Evolutionary conservation across 2,329 filamentous ascomycete genomes (phyloP).

Genomic region (Moelleriella libera): DNA sequence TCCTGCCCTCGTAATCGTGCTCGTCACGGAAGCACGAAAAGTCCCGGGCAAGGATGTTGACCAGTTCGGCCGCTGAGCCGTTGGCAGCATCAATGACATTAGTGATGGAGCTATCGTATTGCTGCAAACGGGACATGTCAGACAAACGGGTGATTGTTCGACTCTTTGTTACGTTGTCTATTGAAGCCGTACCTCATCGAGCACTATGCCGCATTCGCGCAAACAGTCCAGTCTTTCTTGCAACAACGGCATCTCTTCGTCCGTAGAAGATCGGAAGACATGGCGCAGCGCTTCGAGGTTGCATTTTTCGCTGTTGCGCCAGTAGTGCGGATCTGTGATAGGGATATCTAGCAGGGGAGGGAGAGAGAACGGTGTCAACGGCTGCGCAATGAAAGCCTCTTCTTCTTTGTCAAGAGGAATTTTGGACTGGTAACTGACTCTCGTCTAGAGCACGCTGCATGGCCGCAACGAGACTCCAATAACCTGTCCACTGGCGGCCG

Average conservation of each 20-base stretch:
- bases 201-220: constrained; percentile 66
- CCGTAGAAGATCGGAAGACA: constrained; percentile 76
- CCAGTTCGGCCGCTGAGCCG: constrained; percentile 67
- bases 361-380: no score
- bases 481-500: constrained; percentile 77
- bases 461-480: constrained; percentile 84
- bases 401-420: background rate
- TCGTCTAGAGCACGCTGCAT: constrained; percentile 81
- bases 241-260: constrained; percentile 77
- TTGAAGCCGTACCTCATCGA: constrained; percentile 48
- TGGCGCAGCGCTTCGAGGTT: constrained; percentile 58
- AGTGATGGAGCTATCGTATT: constrained; percentile 60
- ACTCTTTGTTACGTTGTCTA: background rate
- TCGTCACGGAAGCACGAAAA: constrained; percentile 84
- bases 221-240: constrained; percentile 65
- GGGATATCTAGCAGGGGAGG: constrained; percentile 50
- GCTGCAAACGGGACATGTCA: constrained; percentile 24
- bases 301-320: constrained; percentile 64
- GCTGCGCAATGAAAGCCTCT: no score
- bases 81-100: constrained; percentile 62
- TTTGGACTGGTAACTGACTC: constrained; percentile 27
- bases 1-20: constrained; percentile 56
- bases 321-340: constrained; percentile 80
- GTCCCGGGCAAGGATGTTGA: constrained; percentile 70
- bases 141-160: background rate